Evolutionary conservation across 495 filamentous ascomycete species (phyloP), one percentile per base, ranked within the genome.

Genomic region (Echria macrotheca): DNA sequence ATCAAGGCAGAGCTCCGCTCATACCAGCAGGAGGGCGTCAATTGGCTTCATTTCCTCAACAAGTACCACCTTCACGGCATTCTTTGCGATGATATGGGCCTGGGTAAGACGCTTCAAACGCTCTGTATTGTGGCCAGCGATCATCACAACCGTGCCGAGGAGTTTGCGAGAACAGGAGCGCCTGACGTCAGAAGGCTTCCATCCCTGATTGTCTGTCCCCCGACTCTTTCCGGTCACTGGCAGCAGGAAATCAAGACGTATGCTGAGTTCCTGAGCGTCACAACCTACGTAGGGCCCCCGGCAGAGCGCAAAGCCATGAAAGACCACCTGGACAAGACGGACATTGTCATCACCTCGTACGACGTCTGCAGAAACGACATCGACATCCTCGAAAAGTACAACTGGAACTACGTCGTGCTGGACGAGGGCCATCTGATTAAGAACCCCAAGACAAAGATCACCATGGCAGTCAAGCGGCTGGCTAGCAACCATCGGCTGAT

Each of bases 391-490:
- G 78, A 75, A 37, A 80, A 86, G 29, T 80, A 91, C 54, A 90
- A 73, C 64, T 97, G 91, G 89, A 98, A 98, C 62, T 98, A 98
- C 61, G 86, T 90, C 35, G 91, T 98, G 7, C 82, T 98, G 21
- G 93, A 98, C 55, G 93, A 98, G 65, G 93, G 93, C 10, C 93
- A 98, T 69, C 75, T 98, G 37, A 98, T 98, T 73, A 98, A 98
- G 74, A 98, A 98, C 62, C 87, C 94, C 1, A 90, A 88, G 60
- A 86, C 94, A 0, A 96, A 97, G 70, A 86, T 91, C 42, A 94
- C 87, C 4, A 66, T 87, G 24, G 90, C 91, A 1, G 94, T 96
- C 52, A 98, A 98, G 72, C 78, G 79, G 32, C 71, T 98, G 28
- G 59, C 76, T 19, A 94, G 88, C 64, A 96, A 97, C 53, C 93